Percentiles rank a stretch among this genome's conserved stretches.
These are phyloP conservation scores for Cavenderia fasciculata DNA, from an alignment of 78 protist species.

Conservation along the genomic window DNA sequence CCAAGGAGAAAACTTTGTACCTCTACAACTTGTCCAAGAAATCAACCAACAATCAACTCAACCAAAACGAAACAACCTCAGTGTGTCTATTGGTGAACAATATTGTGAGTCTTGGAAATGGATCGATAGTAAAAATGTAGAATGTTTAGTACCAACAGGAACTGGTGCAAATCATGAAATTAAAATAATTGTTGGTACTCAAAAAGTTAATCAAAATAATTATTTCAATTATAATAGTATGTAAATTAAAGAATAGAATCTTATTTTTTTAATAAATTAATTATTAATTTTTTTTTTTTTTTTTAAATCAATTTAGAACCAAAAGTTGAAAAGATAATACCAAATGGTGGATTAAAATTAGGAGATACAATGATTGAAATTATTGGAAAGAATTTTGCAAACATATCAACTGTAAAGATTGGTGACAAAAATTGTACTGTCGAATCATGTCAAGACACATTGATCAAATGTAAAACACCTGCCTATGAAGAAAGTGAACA, in stretches of 20 bases:
- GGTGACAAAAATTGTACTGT: not conserved
- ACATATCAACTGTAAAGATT: constrained; percentile 10
- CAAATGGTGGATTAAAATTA: no score
- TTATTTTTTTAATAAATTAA: no score
- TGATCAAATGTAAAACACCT: not conserved
- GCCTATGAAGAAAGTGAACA: not conserved
- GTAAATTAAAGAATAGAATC: no score
- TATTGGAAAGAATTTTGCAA: no score
- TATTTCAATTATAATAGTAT: no score
- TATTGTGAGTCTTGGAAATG: not conserved
- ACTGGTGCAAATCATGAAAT: no score
- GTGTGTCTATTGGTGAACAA: not conserved
- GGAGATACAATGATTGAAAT: no score
- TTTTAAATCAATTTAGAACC: no score
- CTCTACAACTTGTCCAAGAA: not conserved
- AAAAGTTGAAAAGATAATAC: no score
- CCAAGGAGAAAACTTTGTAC: constrained; percentile 16
- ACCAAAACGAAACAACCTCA: not conserved
- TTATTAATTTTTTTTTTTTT: no score
- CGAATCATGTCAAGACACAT: not conserved
- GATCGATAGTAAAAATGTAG: not conserved
- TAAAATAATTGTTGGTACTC: no score
- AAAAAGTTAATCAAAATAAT: not conserved
- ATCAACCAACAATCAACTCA: not conserved
- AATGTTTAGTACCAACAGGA: not conserved